Evolutionary conservation across 306 rosid genomes (phyloP), one percentile per base, ranked within the genome.

Genomic region (Datisca glomerata): DNA sequence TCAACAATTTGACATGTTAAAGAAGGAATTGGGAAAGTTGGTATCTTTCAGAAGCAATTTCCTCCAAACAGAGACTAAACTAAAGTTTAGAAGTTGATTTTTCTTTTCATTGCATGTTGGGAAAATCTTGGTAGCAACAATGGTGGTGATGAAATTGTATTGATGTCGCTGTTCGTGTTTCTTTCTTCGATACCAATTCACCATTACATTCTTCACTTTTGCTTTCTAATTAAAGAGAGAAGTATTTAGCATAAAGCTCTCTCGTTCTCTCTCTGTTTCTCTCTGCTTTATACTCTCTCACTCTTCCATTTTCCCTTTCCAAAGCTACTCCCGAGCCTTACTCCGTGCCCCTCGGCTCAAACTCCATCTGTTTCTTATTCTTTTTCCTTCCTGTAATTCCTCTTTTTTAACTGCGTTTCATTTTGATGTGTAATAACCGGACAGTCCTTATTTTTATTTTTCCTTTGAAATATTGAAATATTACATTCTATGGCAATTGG

Each of bases 261-360:
- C 41, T 36, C 41, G 10, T 13, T 10, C 41, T 35, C 41, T 35
- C 41, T 10, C 41, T 35, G n/a, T 35, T 13, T 10, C 41, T 35
- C 41, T 35, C 41, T 3, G n/a, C 4, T 12, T 6, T 12, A 3
- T 13, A 35, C 40, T 35, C 40, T 35, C 4, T 35, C 40, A 1
- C 40, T 35, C 2, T 34, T 12, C 14, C 39, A n/a, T 16, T 38
- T 18, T 38, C 18, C 18, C 18, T 37, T 38, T 38, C 43, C 43
- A 9, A 38, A 16, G 18, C 43, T 38, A 38, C 43, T 38, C 10
- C 43, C 43, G 40, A 35, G 15, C 40, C 40, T 35, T 25, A 8
- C 31, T 25, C 31, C 31, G 36, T 8, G 36, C 43, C 19, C 18
- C 2, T 14, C 9, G 17, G 6, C 36, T 17, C 17, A 18, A n/a